Conservation (phyloP, 768 basidiomycete species). For the Agaricus subrufescens region DNA sequence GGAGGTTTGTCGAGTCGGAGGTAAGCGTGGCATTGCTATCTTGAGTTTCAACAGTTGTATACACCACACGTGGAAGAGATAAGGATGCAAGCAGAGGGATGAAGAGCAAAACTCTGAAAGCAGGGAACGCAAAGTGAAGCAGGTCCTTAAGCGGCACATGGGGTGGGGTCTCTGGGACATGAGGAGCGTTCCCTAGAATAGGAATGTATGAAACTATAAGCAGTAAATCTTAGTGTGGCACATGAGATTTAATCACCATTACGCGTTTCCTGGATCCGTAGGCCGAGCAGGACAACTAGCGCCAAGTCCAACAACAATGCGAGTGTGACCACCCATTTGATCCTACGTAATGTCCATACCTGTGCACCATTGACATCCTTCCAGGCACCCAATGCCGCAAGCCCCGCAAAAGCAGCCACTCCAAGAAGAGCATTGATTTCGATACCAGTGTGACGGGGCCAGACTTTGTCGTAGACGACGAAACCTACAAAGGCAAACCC, state of each 20-base stretch:
- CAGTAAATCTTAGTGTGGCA: constrained; percentile 4
- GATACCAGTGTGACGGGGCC: constrained; percentile 60
- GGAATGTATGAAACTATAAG: constrained; percentile 1
- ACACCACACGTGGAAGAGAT: constrained; percentile 59
- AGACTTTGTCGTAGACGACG: constrained; percentile 59
- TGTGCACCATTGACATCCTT: constrained; percentile 70
- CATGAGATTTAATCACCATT: constrained; percentile 23
- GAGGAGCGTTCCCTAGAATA: constrained; percentile 14
- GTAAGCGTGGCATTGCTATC: constrained; percentile 33
- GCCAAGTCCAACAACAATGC: constrained; percentile 58
- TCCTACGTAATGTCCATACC: constrained; percentile 58
- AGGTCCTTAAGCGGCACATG: constrained; percentile 23
- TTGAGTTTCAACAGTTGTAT: constrained; percentile 44
- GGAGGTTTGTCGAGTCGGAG: constrained; percentile 49
- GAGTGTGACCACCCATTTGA: constrained; percentile 49
- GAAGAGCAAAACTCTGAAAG: constrained; percentile 62
- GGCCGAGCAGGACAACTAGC: constrained; percentile 51
- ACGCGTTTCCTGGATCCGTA: constrained; percentile 30
- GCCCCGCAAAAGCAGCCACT: constrained; percentile 62
- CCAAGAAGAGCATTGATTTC: constrained; percentile 67
- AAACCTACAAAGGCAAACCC: constrained; percentile 67
- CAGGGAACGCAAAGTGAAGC: constrained; percentile 46
- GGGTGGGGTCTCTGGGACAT: constrained; percentile 24
- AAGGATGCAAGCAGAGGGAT: constrained; percentile 57
- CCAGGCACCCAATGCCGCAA: constrained; percentile 74